Base-by-base conservation (phyloP, 148 eudicot genomes). In the Persicaria maculosa region DNA sequence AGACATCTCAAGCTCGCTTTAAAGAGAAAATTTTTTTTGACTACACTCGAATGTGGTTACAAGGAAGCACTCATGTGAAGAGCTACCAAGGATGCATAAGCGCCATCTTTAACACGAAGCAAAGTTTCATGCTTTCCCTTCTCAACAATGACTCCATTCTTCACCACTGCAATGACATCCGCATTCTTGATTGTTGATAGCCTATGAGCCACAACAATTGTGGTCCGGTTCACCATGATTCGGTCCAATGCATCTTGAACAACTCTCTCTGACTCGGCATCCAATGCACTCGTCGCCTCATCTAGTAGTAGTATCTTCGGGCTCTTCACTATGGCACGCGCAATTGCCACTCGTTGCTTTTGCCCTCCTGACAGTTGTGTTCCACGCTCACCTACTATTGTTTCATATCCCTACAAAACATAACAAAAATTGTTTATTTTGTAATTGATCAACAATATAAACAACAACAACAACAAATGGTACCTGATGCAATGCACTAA, bases 261-360 rank as follows among this genome's bases (percentile, higher is more conserved):
- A 59, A 90, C 82, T 68, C 79, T 86, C 77, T 90, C 96, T 19
- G 73, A 91, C 54, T 91, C 91, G 0, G 91, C 84, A 78, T 91
- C 96, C 58, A 91, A 81, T 20, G 96, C 96, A 71, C 93, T 91
- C 9, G 96, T 91, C 2, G 96, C 96, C 83, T 91, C 96, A 54
- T 91, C 96, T 12, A 91, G 36, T 3, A 91, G 72, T 0, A 91
- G 84, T 81, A 91, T 84, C 73, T 74, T 85, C 87, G 4, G 96
- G 20, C 78, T 75, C 76, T 91, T 91, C 64, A 91, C 83, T 59
- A 88, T 88, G 22, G 93, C 96, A 19, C 96, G 88, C 1, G 96
- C 96, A 72, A 88, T 91, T 47, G 93, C 96, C 45, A 91, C 88
- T 15, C 96, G 77, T 62, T 91, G 96, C 58, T 91, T 91, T 65